Evolutionary conservation across 495 filamentous ascomycete species (phyloP).

Genomic region (Trichoderma orchidacearum): DNA sequence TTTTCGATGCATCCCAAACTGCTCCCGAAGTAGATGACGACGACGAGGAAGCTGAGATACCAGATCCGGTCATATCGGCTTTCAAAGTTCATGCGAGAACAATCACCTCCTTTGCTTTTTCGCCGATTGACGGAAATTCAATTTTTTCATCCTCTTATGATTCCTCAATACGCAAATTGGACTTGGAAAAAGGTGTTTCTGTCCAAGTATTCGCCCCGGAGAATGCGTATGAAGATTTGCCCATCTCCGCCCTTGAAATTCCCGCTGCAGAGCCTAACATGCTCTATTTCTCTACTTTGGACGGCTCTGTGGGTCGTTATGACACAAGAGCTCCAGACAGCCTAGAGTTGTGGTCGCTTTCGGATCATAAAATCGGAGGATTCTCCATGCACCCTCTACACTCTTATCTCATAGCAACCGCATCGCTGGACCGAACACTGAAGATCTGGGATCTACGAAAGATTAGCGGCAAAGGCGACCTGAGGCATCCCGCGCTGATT

Average conservation of each 20-base stretch:
- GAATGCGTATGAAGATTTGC: conserved; percentile 53
- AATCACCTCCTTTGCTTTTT: conserved; percentile 70
- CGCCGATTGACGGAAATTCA: conserved; percentile 52
- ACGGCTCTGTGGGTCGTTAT: conserved; percentile 64
- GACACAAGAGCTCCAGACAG: conserved; percentile 49
- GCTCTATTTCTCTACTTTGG: conserved; percentile 77
- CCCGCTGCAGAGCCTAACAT: conserved; percentile 53
- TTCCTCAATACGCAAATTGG: conserved; percentile 77
- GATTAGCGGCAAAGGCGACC: conserved; percentile 41
- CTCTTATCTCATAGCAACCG: conserved; percentile 77
- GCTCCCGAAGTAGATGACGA: conserved; percentile 31
- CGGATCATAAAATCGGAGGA: conserved; percentile 91
- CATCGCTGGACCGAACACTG: conserved; percentile 76
- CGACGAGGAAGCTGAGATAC: conserved; percentile 49
- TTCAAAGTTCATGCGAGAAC: conserved; percentile 85
- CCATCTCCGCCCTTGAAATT: conserved; percentile 73
- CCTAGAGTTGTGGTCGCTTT: conserved; percentile 60
- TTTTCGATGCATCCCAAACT: conserved; percentile 82
- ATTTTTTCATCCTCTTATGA: conserved; percentile 90
- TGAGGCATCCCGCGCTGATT: conserved; percentile 46
- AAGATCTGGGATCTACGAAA: conserved; percentile 90
- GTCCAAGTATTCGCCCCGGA: conserved; percentile 66
- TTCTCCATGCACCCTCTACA: conserved; percentile 69
- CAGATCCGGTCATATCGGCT: conserved; percentile 65
- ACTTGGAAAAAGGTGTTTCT: conserved; percentile 65